Base-by-base conservation (phyloP, 805 yeast genomes). In the Yueomyces sp. region DNA sequence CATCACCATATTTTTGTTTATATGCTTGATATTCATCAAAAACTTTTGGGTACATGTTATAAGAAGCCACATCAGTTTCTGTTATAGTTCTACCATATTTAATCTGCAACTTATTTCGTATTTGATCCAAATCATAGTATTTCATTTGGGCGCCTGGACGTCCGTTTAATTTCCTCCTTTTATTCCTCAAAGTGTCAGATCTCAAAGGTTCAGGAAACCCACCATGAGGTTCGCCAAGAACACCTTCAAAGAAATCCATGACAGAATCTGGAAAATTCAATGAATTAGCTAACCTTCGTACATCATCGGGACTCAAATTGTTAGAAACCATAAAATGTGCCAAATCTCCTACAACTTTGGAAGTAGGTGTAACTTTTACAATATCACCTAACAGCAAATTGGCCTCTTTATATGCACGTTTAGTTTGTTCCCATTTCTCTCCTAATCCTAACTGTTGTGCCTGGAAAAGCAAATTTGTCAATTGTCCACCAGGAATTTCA, bases 181-280 rank as follows among this genome's bases (percentile, higher is more conserved):
- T 86, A 64, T 87, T 94, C 55, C 79, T 77, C 59, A 90, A 77
- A 49, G 88, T 76, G 63, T 87, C 84, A 36, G 94, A 73, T 68
- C 97, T 80, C 65, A 90, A 73, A 30, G 98, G 97, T 69, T 90
- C 98, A 45, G 98, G 96, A 92, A 90, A 90, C 4, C 98, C 98
- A 50, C 97, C 97, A 63, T 84, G 85, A 57, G 98, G 98, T 52
- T 90, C 88, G 61, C 98, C 98, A 84, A 90, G 90, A 63, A 88
- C 74, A 54, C 98, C 98, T 71, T 90, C 95, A 76, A 90, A 86
- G 76, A 90, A 90, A 67, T 90, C 97, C 60, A 90, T 74, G 26
- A 90, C 96, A 27, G 96, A 87, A 60, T 83, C 96, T 49, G 98
- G 98, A 94, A 90, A 87, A 67, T 90, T 96, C 54, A 90, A 76